These are phyloP conservation scores for Apiotrichum gamsii DNA, from an alignment of 1,284 basidiomycete genomes.

Conservation along the genomic window DNA sequence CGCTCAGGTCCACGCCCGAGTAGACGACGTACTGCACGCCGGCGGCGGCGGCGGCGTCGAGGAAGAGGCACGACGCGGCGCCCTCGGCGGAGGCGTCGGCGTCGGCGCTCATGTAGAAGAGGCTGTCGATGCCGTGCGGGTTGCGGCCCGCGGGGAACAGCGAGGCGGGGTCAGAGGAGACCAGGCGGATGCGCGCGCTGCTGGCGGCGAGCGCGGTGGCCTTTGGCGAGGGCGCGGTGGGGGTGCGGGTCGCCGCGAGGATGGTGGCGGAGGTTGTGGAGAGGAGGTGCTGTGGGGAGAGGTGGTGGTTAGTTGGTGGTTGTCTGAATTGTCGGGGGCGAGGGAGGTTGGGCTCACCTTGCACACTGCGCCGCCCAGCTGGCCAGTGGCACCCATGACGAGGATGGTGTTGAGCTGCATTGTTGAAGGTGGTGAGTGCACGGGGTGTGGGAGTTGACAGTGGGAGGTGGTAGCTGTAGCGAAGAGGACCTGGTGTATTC, in stretches of 20 bases:
- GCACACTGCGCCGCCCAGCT: constrained; percentile 47
- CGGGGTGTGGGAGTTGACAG: too few relatives aligned
- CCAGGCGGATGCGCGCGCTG: constrained; percentile 13
- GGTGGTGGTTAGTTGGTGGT: too few relatives aligned
- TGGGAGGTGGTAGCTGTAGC: too few relatives aligned
- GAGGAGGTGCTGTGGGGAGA: constrained; percentile 11
- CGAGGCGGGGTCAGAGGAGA: constrained; percentile 1
- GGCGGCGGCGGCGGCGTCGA: constrained; percentile 41
- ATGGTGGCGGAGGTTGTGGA: constrained; percentile 3
- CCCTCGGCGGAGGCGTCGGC: neutral
- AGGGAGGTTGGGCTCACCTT: too few relatives aligned
- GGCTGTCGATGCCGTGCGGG: neutral
- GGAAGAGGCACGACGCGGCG: too few relatives aligned
- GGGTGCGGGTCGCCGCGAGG: constrained; percentile 3
- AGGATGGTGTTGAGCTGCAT: constrained; percentile 27
- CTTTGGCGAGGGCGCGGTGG: too few relatives aligned
- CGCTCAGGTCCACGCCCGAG: constrained; percentile 21
- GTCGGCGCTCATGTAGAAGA: neutral
- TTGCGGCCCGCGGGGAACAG: constrained; percentile 7
- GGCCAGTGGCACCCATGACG: constrained; percentile 49
- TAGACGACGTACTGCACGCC: constrained; percentile 49
- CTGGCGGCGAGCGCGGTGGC: too few relatives aligned
- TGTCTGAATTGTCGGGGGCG: too few relatives aligned
- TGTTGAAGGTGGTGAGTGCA: too few relatives aligned
- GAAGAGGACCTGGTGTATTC: too few relatives aligned